Percentiles rank a stretch among this genome's conserved stretches.
These are phyloP conservation scores for Lipomyces sp. DNA, from an alignment of 805 yeast species.

Conservation along the genomic window DNA sequence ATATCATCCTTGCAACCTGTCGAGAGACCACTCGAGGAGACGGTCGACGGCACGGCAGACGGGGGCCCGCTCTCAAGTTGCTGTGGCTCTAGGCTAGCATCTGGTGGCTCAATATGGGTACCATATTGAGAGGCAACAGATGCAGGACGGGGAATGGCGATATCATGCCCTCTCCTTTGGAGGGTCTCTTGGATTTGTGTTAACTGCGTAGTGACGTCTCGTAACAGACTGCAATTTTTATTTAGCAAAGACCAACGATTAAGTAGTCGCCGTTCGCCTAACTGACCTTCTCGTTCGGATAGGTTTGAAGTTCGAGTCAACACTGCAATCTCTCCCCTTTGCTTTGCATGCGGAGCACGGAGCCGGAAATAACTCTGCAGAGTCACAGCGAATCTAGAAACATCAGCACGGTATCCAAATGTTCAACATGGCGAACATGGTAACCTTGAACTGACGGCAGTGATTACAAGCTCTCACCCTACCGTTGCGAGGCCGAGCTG, in stretches of 20 bases:
- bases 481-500: background rate
- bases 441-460: background rate
- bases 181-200: background rate
- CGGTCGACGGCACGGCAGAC: background rate
- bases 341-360: background rate
- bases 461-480: background rate
- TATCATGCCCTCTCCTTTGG: background rate
- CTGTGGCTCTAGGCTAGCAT: background rate
- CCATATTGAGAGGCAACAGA: background rate
- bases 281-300: conserved; percentile 6
- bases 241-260: background rate
- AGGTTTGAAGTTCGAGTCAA: conserved; percentile 5
- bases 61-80: background rate
- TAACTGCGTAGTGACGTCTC: conserved; percentile 3
- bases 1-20: background rate
- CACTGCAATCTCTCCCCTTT: conserved; percentile 1
- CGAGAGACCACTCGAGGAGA: background rate
- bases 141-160: background rate
- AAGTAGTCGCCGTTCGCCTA: too few relatives aligned
- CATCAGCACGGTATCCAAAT: background rate
- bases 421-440: background rate
- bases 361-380: background rate
- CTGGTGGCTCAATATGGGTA: background rate
- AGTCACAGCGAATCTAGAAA: conserved; percentile 9
- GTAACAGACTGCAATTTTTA: background rate